Base-by-base conservation (phyloP, 208 protist genomes). In the Wallacemonas sp. region DNA sequence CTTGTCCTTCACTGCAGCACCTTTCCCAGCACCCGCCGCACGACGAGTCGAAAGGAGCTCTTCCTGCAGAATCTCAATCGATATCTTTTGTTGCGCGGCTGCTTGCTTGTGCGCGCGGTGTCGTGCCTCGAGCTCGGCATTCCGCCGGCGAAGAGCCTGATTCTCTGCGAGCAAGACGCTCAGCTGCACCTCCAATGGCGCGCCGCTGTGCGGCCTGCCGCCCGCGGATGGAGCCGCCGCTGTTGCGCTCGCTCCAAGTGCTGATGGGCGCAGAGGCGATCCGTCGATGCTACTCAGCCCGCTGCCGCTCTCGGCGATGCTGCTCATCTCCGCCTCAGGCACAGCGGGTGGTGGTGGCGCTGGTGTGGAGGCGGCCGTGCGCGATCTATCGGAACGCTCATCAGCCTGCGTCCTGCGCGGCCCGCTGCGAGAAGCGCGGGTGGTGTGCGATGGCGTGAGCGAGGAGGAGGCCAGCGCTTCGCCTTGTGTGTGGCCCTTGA, bases 81-180 rank as follows among this genome's bases (percentile, higher is more conserved):
- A 34, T 58, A 58, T 58, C 12, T 27, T 58, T 24, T 58, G 32
- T 27, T 58, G 52, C n/a, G 52, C n/a, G 11, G 41, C 8, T 21
- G 27, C 9, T 30, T 63, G 65, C 23, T 66, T 34, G 39, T 74
- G 68, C 23, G 44, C 58, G 24, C 63, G 62, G 0, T 39, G 61
- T 2, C 63, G 48, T 2, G 36, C 56, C 55, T 77, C 65, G 4
- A 72, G 46, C 32, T 78, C 62, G 4, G 47, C 63, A 33, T 60
- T 61, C 26, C 43, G 74, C 12, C 60, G 17, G 1, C 60, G 58
- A 41, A 75, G 56, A 4, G 34, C 55, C 2, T 36, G 24, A 2
- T 67, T 61, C 26, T 80, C 68, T 2, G 52, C 65, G 5, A 19
- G 38, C 12, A 60, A 43, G 21, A 49, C 57, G 17, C 12, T 36